A percentile compares a stretch with the other conserved stretches of the same genome.
These are phyloP conservation scores for Epichloe elymi DNA, from an alignment of 2,329 filamentous ascomycete genomes.

Conservation along the genomic window DNA sequence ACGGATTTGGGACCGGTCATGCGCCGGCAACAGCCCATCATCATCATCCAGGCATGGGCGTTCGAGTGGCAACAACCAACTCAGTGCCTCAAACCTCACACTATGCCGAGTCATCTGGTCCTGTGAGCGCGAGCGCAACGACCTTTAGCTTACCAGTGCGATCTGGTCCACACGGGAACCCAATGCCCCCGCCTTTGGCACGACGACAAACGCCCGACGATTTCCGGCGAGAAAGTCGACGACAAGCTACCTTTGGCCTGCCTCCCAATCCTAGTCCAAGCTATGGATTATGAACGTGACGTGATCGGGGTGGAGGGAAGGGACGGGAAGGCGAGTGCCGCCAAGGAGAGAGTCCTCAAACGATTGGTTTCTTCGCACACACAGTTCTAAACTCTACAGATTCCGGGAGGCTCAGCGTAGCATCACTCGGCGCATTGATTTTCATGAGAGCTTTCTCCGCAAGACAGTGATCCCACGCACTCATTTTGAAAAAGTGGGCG, in stretches of 20 bases:
- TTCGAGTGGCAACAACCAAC: conserved; percentile 37
- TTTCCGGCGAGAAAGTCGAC: conserved; percentile 34
- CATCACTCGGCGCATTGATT: conserved; percentile 22
- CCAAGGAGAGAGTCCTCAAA: neutral
- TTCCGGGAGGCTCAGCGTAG: conserved; percentile 15
- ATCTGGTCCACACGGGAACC: conserved; percentile 43
- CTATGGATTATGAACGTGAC: conserved; percentile 18
- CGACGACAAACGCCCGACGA: conserved; percentile 44
- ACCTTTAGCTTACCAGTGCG: conserved; percentile 54
- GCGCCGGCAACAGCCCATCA: conserved; percentile 31
- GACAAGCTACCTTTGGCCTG: conserved; percentile 40
- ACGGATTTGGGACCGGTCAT: conserved; percentile 32
- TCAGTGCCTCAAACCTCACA: conserved; percentile 36
- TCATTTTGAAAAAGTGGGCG: neutral
- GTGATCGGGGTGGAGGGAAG: neutral
- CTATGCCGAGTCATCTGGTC: conserved; percentile 24
- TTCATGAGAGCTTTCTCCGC: conserved; percentile 8
- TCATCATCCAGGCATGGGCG: conserved; percentile 43
- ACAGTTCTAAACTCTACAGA: conserved; percentile 4
- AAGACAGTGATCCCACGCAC: conserved; percentile 2
- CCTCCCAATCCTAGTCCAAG: conserved; percentile 28
- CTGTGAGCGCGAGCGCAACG: conserved; percentile 30
- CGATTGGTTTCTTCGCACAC: neutral
- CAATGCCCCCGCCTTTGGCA: conserved; percentile 47
- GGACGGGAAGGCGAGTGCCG: neutral